Evolutionary conservation across 192 early-diverging fungal species (phyloP).

Genomic region (Linnemannia exigua): DNA sequence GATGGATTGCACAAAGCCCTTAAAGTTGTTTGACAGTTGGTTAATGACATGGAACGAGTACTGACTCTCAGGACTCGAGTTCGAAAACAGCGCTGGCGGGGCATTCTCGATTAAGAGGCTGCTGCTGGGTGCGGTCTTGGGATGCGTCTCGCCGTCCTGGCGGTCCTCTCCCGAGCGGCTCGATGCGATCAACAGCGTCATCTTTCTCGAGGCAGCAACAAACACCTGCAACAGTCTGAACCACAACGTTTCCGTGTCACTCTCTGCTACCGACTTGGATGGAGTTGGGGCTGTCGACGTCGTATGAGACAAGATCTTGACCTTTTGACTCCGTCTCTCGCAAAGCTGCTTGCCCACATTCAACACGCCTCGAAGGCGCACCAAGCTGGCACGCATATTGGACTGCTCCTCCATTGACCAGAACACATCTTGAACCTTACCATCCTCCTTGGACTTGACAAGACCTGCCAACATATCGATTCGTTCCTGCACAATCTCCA

Average conservation of each 20-base stretch:
- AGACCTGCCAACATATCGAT: slow-evolving; percentile 56
- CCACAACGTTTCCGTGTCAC: slow-evolving; percentile 69
- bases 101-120: slow-evolving; percentile 32
- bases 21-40: slow-evolving; percentile 65
- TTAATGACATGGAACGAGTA: slow-evolving; percentile 48
- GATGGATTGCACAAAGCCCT: slow-evolving; percentile 71
- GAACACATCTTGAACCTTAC: slow-evolving; percentile 45
- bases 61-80: slow-evolving; percentile 37
- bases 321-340: slow-evolving; percentile 57
- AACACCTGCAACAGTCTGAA: slow-evolving; percentile 70
- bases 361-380: slow-evolving; percentile 68
- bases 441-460: slow-evolving; percentile 57
- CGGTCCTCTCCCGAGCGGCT: neutral
- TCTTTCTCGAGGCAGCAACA: slow-evolving; percentile 67
- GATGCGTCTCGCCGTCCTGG: neutral
- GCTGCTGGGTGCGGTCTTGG: neutral
- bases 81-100: slow-evolving; percentile 43
- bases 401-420: slow-evolving; percentile 68
- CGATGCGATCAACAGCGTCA: slow-evolving; percentile 45
- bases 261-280: slow-evolving; percentile 33
- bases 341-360: slow-evolving; percentile 72
- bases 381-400: slow-evolving; percentile 60
- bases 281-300: slow-evolving; percentile 22
- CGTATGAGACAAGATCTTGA: slow-evolving; percentile 23
- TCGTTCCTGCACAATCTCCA: slow-evolving; percentile 67